Evolutionary conservation across 768 basidiomycete species (phyloP).

Genomic region (Termitomyces sp.): DNA sequence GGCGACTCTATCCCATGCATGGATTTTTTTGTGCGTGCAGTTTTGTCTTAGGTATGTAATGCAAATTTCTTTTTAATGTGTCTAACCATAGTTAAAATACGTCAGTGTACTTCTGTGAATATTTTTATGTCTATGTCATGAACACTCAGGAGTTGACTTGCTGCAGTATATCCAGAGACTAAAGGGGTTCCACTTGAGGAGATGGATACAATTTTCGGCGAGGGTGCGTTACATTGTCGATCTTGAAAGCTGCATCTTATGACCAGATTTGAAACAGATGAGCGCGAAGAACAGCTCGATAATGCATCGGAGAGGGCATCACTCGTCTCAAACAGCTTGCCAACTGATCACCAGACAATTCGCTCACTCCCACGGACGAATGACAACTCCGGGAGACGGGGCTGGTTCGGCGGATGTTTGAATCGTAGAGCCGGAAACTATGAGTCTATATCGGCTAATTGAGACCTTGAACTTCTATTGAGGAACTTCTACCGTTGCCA

Average conservation of each 20-base stretch:
- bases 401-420: slow-evolving; percentile 49
- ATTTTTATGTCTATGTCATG: background rate
- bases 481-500: background rate
- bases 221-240: slow-evolving; percentile 42
- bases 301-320: slow-evolving; percentile 60
- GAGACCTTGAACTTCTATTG: background rate
- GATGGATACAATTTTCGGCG: slow-evolving; percentile 87
- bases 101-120: slow-evolving; percentile 35
- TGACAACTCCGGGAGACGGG: slow-evolving; percentile 18
- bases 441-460: slow-evolving; percentile 19
- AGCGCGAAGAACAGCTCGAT: slow-evolving; percentile 56
- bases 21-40: slow-evolving; percentile 88
- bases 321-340: slow-evolving; percentile 34
- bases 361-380: slow-evolving; percentile 18
- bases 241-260: background rate
- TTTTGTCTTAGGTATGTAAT: slow-evolving; percentile 62
- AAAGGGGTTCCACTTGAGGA: slow-evolving; percentile 86
- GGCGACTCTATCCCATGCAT: slow-evolving; percentile 95
- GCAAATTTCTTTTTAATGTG: background rate
- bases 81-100: slow-evolving; percentile 55
- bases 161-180: slow-evolving; percentile 77
- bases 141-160: background rate
- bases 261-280: slow-evolving; percentile 12
- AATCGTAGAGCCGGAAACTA: slow-evolving; percentile 26
- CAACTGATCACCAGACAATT: slow-evolving; percentile 31